Conservation (phyloP, 1,139 yeast species). For the Magnusiomyces tetraspermus region DNA sequence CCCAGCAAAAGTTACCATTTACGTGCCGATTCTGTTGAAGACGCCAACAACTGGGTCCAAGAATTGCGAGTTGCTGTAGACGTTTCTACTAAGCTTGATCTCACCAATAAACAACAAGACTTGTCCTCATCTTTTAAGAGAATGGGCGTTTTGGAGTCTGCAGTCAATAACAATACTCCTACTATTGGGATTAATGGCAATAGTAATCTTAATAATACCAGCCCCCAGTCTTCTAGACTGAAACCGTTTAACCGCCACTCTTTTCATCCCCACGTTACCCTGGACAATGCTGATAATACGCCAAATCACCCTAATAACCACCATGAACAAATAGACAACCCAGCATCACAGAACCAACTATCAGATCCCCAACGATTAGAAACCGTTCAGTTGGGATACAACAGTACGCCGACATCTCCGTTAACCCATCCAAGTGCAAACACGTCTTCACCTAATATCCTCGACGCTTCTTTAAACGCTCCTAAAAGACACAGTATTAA, state of each 20-base stretch:
- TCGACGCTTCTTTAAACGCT: background rate
- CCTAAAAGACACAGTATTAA: background rate
- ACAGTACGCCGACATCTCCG: background rate
- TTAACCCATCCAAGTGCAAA: background rate
- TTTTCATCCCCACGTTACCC: background rate
- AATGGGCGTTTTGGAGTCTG: slow-evolving; percentile 12
- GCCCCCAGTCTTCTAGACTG: background rate
- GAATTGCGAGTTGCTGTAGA: slow-evolving; percentile 31
- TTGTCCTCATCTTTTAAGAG: slow-evolving; percentile 24
- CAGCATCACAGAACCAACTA: no score
- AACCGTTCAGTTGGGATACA: background rate
- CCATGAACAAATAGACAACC: no score
- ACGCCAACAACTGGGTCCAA: slow-evolving; percentile 38
- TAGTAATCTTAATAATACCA: no score
- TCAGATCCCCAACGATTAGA: background rate
- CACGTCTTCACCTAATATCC: background rate
- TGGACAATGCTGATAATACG: no score
- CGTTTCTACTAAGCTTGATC: slow-evolving; percentile 16
- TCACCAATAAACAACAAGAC: no score
- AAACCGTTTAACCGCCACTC: background rate
- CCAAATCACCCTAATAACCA: no score
- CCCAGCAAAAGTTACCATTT: slow-evolving; percentile 39
- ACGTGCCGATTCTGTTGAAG: slow-evolving; percentile 32
- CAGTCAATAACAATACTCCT: background rate
- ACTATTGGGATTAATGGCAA: no score